Conservation (phyloP, 169 alveolate genomes). For the Prorocentrum cordatum region DNA sequence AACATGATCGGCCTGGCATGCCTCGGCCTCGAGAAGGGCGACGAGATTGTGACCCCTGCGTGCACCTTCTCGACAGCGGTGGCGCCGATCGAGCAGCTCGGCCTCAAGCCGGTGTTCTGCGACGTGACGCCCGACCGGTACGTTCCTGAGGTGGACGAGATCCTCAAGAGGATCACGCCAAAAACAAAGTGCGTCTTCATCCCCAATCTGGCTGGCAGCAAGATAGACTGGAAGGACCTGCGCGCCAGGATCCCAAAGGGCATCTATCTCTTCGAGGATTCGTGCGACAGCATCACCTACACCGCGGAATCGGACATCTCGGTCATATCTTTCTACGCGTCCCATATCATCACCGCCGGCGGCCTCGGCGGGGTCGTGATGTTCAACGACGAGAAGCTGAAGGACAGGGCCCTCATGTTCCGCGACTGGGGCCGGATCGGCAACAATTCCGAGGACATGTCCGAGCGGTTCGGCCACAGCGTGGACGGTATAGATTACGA, state of each 20-base stretch:
- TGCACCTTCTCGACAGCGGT: conserved; percentile 32
- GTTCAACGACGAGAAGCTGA: conserved; percentile 29
- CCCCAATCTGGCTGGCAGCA: conserved; percentile 64
- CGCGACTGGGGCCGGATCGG: conserved; percentile 68
- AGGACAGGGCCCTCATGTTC: conserved; percentile 1
- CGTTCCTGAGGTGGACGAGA: conserved; percentile 1
- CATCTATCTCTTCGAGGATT: conserved; percentile 8
- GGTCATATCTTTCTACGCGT: conserved; percentile 61
- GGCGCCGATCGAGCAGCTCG: conserved; percentile 47
- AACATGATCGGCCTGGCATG: conserved; percentile 52
- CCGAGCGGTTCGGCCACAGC: conserved; percentile 53
- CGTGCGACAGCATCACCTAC: conserved; percentile 66
- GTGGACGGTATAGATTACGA: conserved; percentile 62
- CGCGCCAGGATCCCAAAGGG: too few species aligned
- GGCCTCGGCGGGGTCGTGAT: conserved; percentile 45
- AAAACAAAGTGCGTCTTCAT: conserved; percentile 33
- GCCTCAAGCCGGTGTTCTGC: conserved; percentile 32
- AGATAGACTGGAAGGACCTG: conserved; percentile 44
- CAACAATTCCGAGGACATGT: conserved; percentile 65
- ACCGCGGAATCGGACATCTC: conserved; percentile 42
- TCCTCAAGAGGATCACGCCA: not conserved
- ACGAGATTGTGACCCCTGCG: not conserved
- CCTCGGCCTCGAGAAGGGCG: not conserved
- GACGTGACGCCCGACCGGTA: conserved; percentile 42
- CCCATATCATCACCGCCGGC: conserved; percentile 68